Evolutionary conservation across 2,329 filamentous ascomycete species (phyloP).

Genomic region (Fusarium albidum): DNA sequence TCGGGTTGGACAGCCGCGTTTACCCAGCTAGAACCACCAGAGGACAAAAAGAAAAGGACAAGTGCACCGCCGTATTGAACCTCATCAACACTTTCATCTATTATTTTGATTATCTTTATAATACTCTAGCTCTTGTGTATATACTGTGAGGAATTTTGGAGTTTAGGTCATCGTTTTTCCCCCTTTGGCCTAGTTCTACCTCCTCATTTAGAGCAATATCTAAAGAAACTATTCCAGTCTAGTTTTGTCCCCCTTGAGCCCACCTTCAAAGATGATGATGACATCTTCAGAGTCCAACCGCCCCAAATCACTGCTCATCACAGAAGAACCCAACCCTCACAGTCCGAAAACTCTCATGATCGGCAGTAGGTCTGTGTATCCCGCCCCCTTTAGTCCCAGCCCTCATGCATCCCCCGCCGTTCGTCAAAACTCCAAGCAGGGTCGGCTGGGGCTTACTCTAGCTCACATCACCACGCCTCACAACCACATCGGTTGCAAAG

Average conservation of each 20-base stretch:
- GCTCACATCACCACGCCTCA: slow-evolving; percentile 22
- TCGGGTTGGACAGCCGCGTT: slow-evolving; percentile 30
- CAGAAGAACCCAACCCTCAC: slow-evolving; percentile 16
- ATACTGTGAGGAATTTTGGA: too few species aligned
- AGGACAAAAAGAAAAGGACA: background rate
- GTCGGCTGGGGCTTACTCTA: slow-evolving; percentile 12
- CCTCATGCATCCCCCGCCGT: slow-evolving; percentile 22
- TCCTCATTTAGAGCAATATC: too few species aligned
- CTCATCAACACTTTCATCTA: background rate
- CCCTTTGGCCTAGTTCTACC: too few species aligned
- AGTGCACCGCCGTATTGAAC: background rate
- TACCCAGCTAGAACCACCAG: slow-evolving; percentile 11
- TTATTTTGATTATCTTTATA: background rate
- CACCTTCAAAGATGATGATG: slow-evolving; percentile 6
- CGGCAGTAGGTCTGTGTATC: slow-evolving; percentile 27
- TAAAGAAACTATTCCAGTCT: too few species aligned
- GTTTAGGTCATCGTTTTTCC: too few species aligned
- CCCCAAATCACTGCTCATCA: slow-evolving; percentile 11
- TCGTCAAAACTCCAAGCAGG: slow-evolving; percentile 13
- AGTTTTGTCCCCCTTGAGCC: too few species aligned
- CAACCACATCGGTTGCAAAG: slow-evolving; percentile 16
- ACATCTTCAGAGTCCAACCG: slow-evolving; percentile 14
- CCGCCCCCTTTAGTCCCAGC: slow-evolving; percentile 13
- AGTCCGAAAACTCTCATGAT: slow-evolving; percentile 22
- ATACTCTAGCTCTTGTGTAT: too few species aligned